Percentiles rank a stretch among this genome's conserved stretches.
Conservation (phyloP, 768 basidiomycete species). For the Amanita exitialis region DNA sequence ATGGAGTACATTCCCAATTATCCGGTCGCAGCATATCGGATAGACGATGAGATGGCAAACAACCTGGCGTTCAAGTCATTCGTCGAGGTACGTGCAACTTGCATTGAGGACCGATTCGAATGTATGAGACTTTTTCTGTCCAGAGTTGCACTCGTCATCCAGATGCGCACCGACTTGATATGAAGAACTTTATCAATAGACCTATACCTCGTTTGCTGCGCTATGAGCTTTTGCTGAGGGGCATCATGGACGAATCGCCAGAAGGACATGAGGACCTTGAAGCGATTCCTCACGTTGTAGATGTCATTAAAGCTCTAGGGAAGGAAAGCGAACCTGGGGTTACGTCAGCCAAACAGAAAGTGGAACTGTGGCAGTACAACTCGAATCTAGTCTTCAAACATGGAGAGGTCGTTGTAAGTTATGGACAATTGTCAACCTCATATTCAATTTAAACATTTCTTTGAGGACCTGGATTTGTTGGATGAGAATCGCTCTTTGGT, state of each 20-base stretch:
- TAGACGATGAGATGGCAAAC: constrained; percentile 78
- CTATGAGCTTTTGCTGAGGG: constrained; percentile 76
- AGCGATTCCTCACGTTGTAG: constrained; percentile 80
- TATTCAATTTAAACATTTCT: neutral
- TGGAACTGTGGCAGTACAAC: constrained; percentile 81
- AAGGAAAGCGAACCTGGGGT: constrained; percentile 87
- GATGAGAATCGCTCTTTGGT: constrained; percentile 80
- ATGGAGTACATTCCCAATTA: constrained; percentile 89
- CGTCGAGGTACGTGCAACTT: constrained; percentile 48
- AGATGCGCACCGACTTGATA: constrained; percentile 72
- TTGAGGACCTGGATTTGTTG: constrained; percentile 80
- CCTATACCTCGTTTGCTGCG: constrained; percentile 84
- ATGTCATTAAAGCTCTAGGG: constrained; percentile 76
- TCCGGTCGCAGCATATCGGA: constrained; percentile 81
- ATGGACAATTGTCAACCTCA: neutral
- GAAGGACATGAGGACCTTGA: constrained; percentile 68
- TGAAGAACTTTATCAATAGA: constrained; percentile 88
- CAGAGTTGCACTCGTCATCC: constrained; percentile 50
- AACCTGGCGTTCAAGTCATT: constrained; percentile 75
- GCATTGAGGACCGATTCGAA: neutral
- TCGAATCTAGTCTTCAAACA: constrained; percentile 67
- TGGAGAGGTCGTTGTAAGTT: constrained; percentile 56
- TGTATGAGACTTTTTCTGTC: neutral
- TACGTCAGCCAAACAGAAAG: constrained; percentile 75
- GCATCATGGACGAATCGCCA: constrained; percentile 71